phyloP scores from a whole-genome alignment of 805 yeast species.

The Scheffersomyces amazonensis region DNA sequence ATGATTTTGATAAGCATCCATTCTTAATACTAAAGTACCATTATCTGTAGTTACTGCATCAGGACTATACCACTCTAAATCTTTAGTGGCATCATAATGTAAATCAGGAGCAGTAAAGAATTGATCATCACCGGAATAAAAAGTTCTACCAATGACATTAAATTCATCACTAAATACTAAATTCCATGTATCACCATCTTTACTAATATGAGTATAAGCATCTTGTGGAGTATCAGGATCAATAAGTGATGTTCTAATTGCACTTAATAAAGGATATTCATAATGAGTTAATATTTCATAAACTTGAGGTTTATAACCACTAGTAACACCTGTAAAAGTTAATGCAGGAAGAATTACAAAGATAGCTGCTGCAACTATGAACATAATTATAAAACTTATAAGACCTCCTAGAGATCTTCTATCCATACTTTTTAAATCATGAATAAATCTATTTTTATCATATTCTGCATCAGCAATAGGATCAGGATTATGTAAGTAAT shows the following conservation, averaged over 20 bases:
- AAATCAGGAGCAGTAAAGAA: slow-evolving; percentile 39
- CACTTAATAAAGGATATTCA: slow-evolving; percentile 32
- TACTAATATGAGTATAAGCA: slow-evolving; percentile 17
- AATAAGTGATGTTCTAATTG: slow-evolving; percentile 29
- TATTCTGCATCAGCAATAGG: slow-evolving; percentile 88
- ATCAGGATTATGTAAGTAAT: slow-evolving; percentile 93
- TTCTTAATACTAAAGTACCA: slow-evolving; percentile 31
- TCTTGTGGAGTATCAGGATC: slow-evolving; percentile 39
- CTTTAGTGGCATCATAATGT: slow-evolving; percentile 39
- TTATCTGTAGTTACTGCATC: slow-evolving; percentile 40
- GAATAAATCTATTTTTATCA: slow-evolving; percentile 63
- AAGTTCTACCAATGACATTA: slow-evolving; percentile 41
- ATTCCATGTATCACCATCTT: slow-evolving; percentile 29
- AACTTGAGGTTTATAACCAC: slow-evolving; percentile 20
- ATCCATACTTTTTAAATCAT: slow-evolving; percentile 68
- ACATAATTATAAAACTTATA: slow-evolving; percentile 55
- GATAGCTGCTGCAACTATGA: slow-evolving; percentile 60
- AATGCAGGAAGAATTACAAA: slow-evolving; percentile 81
- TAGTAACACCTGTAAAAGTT: slow-evolving; percentile 71
- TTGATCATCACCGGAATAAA: slow-evolving; percentile 41
- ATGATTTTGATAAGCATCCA: slow-evolving; percentile 39
- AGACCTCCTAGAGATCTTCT: slow-evolving; percentile 59
- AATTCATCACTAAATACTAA: slow-evolving; percentile 40
- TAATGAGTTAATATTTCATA: slow-evolving; percentile 47
- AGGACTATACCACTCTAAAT: slow-evolving; percentile 45